Evolutionary conservation across 106 monocot species (phyloP).

Genomic region (Allium cepa): DNA sequence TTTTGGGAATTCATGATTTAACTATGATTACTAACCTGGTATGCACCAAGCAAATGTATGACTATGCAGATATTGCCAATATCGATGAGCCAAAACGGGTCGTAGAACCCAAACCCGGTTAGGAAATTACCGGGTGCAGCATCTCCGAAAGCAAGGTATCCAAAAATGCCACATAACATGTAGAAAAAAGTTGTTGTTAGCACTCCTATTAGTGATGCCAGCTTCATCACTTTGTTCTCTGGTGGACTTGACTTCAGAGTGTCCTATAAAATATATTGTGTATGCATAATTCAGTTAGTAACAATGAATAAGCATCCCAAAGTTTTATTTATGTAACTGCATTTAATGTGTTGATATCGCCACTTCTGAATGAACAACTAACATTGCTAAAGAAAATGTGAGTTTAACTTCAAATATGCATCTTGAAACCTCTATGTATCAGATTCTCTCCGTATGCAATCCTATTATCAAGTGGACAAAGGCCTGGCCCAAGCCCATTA

Average conservation of each 20-base stretch:
- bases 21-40: slow-evolving; percentile 32
- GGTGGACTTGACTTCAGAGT: slow-evolving; percentile 71
- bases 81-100: slow-evolving; percentile 65
- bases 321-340: too few species aligned
- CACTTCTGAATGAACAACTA: too few species aligned
- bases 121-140: slow-evolving; percentile 74
- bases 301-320: too few species aligned
- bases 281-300: too few species aligned
- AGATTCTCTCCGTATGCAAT: too few species aligned
- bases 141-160: slow-evolving; percentile 88
- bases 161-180: slow-evolving; percentile 77
- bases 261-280: slow-evolving; percentile 25
- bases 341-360: too few species aligned
- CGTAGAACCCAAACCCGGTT: slow-evolving; percentile 86
- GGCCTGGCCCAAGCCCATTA: too few species aligned
- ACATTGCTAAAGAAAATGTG: too few species aligned
- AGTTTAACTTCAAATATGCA: too few species aligned
- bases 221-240: slow-evolving; percentile 72
- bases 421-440: too few species aligned
- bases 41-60: slow-evolving; percentile 73
- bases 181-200: slow-evolving; percentile 64
- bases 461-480: too few species aligned
- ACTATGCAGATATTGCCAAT: slow-evolving; percentile 59
- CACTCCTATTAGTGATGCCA: slow-evolving; percentile 44
- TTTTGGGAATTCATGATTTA: too few species aligned